Evolutionary conservation across 2,329 filamentous ascomycete genomes (phyloP).

Genomic region (Fusarium sp.): DNA sequence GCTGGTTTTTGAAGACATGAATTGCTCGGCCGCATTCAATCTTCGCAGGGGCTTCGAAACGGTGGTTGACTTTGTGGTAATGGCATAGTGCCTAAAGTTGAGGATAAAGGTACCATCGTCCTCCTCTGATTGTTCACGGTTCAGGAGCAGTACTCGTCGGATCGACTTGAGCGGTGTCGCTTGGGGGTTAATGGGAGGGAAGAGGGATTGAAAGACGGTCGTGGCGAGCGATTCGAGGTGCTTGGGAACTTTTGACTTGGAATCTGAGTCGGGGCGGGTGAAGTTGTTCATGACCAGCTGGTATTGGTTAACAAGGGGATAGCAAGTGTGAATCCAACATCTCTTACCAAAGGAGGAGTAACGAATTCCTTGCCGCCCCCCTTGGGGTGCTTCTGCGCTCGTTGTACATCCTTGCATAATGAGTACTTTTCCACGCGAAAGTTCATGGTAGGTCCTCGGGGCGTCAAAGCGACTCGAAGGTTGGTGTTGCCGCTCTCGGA

Average conservation of each 20-base stretch:
- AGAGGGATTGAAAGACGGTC: conserved; percentile 95
- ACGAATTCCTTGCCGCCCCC: conserved; percentile 89
- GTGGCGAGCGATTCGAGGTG: conserved; percentile 95
- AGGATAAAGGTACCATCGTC: conserved; percentile 83
- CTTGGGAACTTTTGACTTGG: conserved; percentile 83
- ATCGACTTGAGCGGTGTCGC: conserved; percentile 93
- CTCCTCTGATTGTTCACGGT: conserved; percentile 77
- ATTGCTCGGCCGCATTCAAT: conserved; percentile 87
- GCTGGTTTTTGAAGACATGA: conserved; percentile 73
- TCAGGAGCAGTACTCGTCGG: conserved; percentile 89
- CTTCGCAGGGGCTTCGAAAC: conserved; percentile 88
- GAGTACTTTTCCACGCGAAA: conserved; percentile 97
- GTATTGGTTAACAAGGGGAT: conserved; percentile 45
- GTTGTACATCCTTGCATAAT: conserved; percentile 90
- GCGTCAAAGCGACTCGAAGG: conserved; percentile 87
- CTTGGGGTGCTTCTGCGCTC: conserved; percentile 85
- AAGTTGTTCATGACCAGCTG: conserved; percentile 99
- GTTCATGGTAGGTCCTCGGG: conserved; percentile 91
- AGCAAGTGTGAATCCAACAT: not conserved
- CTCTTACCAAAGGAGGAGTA: conserved; percentile 82
- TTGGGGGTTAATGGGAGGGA: conserved; percentile 95
- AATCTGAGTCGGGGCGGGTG: conserved; percentile 73
- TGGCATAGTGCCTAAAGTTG: conserved; percentile 94
- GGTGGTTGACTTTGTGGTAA: conserved; percentile 89
- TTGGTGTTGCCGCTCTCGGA: conserved; percentile 94